phyloP scores from a whole-genome alignment of 192 early-diverging fungal genomes.

The Bifiguratus adelaidae region DNA sequence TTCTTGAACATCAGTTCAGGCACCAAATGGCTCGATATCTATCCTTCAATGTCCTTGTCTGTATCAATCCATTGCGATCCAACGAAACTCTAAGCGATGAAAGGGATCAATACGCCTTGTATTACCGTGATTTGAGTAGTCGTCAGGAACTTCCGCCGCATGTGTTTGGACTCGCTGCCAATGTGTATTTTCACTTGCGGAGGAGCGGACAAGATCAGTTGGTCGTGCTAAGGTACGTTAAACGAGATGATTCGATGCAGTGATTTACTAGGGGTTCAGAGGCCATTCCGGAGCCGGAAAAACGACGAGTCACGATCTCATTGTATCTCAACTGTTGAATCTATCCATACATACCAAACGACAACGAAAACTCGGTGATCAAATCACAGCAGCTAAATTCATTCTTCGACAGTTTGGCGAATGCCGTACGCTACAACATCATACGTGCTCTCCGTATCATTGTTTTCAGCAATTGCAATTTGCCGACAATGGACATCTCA shows the following conservation, averaged over 20 bases:
- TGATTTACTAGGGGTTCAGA: no score
- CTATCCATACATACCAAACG: constrained; percentile 66
- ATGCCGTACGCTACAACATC: constrained; percentile 51
- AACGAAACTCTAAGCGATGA: no score
- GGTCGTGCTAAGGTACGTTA: constrained; percentile 57
- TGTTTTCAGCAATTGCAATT: constrained; percentile 89
- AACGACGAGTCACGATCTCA: constrained; percentile 51
- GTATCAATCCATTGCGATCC: no score
- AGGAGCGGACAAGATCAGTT: constrained; percentile 62
- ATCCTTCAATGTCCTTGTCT: no score
- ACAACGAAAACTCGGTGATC: constrained; percentile 60
- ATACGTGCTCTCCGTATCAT: constrained; percentile 65
- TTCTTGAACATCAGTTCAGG: no score
- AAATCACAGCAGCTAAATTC: constrained; percentile 54
- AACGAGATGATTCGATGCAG: no score
- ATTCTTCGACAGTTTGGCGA: constrained; percentile 78
- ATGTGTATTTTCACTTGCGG: constrained; percentile 60
- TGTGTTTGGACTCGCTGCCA: constrained; percentile 54
- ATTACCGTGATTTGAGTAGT: no score
- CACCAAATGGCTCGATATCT: no score
- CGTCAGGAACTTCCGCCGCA: constrained; percentile 50
- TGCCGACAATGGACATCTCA: constrained; percentile 66
- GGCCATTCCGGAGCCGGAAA: constrained; percentile 88
- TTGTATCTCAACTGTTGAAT: constrained; percentile 65
- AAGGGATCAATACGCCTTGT: no score